Conservation (phyloP, 2,329 filamentous ascomycete species). For the Xylaria sp. region DNA sequence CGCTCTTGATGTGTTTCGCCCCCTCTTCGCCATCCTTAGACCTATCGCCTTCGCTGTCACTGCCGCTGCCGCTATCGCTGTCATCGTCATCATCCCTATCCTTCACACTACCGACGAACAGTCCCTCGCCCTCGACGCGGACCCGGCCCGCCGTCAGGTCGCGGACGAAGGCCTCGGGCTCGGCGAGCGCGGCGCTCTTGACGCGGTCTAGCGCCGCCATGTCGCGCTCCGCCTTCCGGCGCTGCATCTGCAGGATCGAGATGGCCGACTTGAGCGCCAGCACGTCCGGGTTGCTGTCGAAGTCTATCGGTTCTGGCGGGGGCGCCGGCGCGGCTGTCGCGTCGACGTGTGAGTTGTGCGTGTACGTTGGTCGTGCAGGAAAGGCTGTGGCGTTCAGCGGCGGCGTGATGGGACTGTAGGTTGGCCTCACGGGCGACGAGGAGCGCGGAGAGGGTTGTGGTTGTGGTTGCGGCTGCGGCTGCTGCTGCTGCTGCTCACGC, state of each 20-base stretch:
- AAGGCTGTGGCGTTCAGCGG: slow-evolving; percentile 55
- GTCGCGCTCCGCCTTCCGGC: slow-evolving; percentile 79
- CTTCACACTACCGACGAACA: slow-evolving; percentile 39
- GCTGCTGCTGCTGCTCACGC: slow-evolving; percentile 21
- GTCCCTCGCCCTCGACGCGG: slow-evolving; percentile 52
- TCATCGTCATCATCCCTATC: slow-evolving; percentile 41
- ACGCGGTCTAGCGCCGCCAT: slow-evolving; percentile 75
- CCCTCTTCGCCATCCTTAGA: not conserved
- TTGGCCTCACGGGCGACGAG: slow-evolving; percentile 60
- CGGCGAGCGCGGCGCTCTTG: slow-evolving; percentile 74
- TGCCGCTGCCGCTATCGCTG: slow-evolving; percentile 30
- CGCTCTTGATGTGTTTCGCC: slow-evolving; percentile 4
- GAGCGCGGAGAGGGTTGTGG: slow-evolving; percentile 45
- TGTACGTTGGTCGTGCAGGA: slow-evolving; percentile 43
- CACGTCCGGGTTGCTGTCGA: slow-evolving; percentile 80
- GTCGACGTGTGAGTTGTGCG: slow-evolving; percentile 41
- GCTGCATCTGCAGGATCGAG: slow-evolving; percentile 86
- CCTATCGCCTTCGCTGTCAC: slow-evolving; percentile 38
- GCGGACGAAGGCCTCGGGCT: slow-evolving; percentile 76
- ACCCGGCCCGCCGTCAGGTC: slow-evolving; percentile 74
- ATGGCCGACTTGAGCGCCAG: slow-evolving; percentile 88
- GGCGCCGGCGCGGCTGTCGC: slow-evolving; percentile 46
- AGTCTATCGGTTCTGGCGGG: slow-evolving; percentile 64
- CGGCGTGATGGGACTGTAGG: slow-evolving; percentile 66
- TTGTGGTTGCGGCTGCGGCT: not conserved